Evolutionary conservation across 805 yeast genomes (phyloP).

Genomic region (Metschnikowia kunwiensis): DNA sequence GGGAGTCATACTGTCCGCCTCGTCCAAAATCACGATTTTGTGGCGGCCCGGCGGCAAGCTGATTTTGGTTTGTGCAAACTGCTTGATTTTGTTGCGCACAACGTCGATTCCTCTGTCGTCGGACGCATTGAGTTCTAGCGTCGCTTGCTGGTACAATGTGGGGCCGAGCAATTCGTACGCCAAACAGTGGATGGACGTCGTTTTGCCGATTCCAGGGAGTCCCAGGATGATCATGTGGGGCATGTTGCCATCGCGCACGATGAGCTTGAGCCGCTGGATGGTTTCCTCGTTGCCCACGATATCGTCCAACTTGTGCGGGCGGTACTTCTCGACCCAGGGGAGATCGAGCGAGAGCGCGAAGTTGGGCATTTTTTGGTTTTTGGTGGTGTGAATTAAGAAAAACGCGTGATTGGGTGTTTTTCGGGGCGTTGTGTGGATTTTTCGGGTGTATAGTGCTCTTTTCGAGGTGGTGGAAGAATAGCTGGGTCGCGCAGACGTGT

Average conservation of each 20-base stretch:
- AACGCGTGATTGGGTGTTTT: not conserved
- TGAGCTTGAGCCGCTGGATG: conserved; percentile 73
- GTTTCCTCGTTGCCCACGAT: conserved; percentile 94
- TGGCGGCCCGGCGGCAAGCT: conserved; percentile 85
- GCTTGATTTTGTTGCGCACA: conserved; percentile 88
- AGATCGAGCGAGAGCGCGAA: conserved; percentile 28
- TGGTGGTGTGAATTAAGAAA: not conserved
- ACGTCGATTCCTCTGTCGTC: conserved; percentile 98
- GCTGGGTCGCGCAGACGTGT: no score
- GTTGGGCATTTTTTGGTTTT: conserved; percentile 4
- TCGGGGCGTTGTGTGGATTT: not conserved
- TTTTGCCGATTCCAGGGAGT: conserved; percentile 95
- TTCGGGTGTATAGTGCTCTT: no score
- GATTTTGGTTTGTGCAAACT: conserved; percentile 93
- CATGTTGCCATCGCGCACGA: conserved; percentile 92
- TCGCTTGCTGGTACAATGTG: conserved; percentile 70
- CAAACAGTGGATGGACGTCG: conserved; percentile 88
- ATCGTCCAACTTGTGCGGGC: conserved; percentile 76
- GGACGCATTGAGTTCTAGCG: conserved; percentile 89
- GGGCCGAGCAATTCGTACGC: conserved; percentile 79
- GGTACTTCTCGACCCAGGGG: conserved; percentile 85
- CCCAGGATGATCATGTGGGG: conserved; percentile 97
- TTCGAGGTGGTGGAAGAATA: no score
- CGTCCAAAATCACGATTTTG: conserved; percentile 89
- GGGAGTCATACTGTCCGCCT: conserved; percentile 95